phyloP scores from a whole-genome alignment of 179 eudicot species.

The Drosera spatulata region DNA sequence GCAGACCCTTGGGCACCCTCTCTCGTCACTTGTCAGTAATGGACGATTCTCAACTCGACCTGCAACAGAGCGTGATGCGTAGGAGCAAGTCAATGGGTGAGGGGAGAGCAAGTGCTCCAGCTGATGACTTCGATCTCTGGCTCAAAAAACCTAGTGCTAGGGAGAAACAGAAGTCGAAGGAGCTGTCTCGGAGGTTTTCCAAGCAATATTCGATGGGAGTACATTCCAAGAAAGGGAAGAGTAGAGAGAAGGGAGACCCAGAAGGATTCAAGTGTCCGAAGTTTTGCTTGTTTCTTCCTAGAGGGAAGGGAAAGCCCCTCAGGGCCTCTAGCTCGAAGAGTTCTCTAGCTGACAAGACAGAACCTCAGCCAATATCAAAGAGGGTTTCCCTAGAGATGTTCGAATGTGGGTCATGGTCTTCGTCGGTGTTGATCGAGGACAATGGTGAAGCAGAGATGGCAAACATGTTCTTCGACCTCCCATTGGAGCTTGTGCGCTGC shows the following conservation, averaged over 20 bases:
- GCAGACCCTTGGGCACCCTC: constrained; percentile 5
- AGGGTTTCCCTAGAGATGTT: constrained; percentile 71
- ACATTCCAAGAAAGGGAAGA: constrained; percentile 6
- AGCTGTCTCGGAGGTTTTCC: background rate
- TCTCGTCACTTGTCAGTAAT: constrained; percentile 30
- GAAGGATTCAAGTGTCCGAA: constrained; percentile 74
- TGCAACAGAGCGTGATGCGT: constrained; percentile 26
- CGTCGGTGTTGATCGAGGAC: constrained; percentile 29
- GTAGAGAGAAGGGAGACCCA: constrained; percentile 15
- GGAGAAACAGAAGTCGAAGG: background rate
- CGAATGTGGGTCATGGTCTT: constrained; percentile 75
- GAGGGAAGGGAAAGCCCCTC: constrained; percentile 60
- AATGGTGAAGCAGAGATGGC: constrained; percentile 26
- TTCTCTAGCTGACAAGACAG: no score
- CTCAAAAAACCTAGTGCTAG: constrained; percentile 16
- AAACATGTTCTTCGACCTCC: constrained; percentile 68
- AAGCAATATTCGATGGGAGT: constrained; percentile 1
- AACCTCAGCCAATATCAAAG: constrained; percentile 35
- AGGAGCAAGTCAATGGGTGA: constrained; percentile 60
- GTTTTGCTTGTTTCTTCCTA: constrained; percentile 65
- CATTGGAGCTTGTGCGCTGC: constrained; percentile 56
- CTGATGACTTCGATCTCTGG: constrained; percentile 52
- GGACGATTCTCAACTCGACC: constrained; percentile 37
- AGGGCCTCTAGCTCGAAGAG: no score
- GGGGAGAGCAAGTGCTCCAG: constrained; percentile 33